phyloP scores from a whole-genome alignment of 1,284 basidiomycete genomes.

The Xanthoconium separans region DNA sequence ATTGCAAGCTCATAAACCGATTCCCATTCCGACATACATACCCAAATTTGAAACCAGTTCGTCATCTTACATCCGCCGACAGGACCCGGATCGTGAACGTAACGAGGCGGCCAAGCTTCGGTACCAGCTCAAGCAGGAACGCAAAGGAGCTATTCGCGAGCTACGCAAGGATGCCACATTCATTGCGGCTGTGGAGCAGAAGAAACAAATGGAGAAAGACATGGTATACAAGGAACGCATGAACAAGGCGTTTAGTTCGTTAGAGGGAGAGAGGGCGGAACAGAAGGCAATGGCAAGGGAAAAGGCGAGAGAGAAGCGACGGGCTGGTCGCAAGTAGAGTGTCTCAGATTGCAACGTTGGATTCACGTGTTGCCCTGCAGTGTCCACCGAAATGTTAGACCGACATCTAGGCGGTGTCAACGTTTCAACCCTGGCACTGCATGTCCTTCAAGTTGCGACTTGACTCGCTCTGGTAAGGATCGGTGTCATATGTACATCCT shows the following conservation, averaged over 20 bases:
- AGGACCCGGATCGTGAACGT: constrained; percentile 92
- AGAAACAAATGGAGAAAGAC: constrained; percentile 85
- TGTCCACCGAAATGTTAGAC: too few relatives aligned
- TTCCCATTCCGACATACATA: constrained; percentile 90
- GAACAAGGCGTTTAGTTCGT: constrained; percentile 78
- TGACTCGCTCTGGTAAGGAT: too few relatives aligned
- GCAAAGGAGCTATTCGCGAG: constrained; percentile 96
- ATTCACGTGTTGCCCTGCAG: too few relatives aligned
- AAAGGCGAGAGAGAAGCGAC: constrained; percentile 74
- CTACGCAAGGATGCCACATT: constrained; percentile 94
- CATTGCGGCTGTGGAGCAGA: constrained; percentile 85
- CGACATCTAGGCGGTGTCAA: too few relatives aligned
- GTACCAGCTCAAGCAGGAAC: constrained; percentile 91
- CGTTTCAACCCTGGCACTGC: too few relatives aligned
- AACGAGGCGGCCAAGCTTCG: constrained; percentile 87
- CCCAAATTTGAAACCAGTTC: constrained; percentile 92
- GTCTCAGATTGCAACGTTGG: too few relatives aligned
- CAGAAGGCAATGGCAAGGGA: constrained; percentile 90
- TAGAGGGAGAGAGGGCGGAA: constrained; percentile 92
- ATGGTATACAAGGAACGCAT: constrained; percentile 73
- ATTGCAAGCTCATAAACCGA: constrained; percentile 94
- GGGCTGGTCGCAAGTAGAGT: constrained; percentile 65
- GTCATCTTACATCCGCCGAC: constrained; percentile 77
- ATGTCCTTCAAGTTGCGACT: too few relatives aligned
- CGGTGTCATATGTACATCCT: too few relatives aligned